A percentile compares a stretch with the other conserved stretches of the same genome.
These are phyloP conservation scores for Tricholoma bakamatsutake DNA, from an alignment of 768 basidiomycete genomes.

Conservation along the genomic window DNA sequence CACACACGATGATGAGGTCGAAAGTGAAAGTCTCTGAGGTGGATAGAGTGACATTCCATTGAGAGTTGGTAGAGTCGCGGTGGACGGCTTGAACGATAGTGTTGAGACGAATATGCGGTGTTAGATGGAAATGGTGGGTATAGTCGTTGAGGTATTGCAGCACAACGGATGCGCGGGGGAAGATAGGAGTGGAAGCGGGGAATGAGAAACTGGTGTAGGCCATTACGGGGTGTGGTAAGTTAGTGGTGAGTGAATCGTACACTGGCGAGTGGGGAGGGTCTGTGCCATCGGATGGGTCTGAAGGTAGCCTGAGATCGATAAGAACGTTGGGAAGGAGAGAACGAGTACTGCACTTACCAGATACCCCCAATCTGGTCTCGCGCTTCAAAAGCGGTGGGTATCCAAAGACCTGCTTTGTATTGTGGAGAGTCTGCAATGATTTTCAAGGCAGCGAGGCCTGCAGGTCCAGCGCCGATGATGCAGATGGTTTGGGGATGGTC, in stretches of 20 bases:
- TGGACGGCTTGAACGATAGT: slow-evolving; percentile 44
- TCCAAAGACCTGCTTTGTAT: slow-evolving; percentile 55
- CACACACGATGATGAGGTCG: slow-evolving; percentile 68
- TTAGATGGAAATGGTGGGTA: slow-evolving; percentile 52
- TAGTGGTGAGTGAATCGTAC: slow-evolving; percentile 77
- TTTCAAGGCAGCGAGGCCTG: slow-evolving; percentile 70
- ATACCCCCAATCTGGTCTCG: slow-evolving; percentile 66
- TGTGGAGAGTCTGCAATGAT: slow-evolving; percentile 53
- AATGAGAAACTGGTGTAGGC: slow-evolving; percentile 57
- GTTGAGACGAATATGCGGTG: slow-evolving; percentile 53
- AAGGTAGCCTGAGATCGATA: slow-evolving; percentile 44
- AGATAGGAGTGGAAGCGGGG: slow-evolving; percentile 67
- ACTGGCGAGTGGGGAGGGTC: slow-evolving; percentile 60
- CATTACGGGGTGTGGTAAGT: slow-evolving; percentile 78
- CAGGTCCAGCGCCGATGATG: slow-evolving; percentile 73
- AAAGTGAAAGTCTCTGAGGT: slow-evolving; percentile 32
- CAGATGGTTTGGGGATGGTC: slow-evolving; percentile 36
- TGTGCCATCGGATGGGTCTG: slow-evolving; percentile 30
- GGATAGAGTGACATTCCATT: slow-evolving; percentile 47
- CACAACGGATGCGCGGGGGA: slow-evolving; percentile 55
- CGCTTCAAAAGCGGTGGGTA: slow-evolving; percentile 54
- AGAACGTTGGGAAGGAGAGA: neutral
- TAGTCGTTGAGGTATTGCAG: slow-evolving; percentile 65
- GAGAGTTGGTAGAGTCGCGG: slow-evolving; percentile 27
- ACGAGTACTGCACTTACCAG: slow-evolving; percentile 46